Evolutionary conservation across 202 grass and related monocot species (phyloP).

Genomic region (Hordeum pubiflorum): DNA sequence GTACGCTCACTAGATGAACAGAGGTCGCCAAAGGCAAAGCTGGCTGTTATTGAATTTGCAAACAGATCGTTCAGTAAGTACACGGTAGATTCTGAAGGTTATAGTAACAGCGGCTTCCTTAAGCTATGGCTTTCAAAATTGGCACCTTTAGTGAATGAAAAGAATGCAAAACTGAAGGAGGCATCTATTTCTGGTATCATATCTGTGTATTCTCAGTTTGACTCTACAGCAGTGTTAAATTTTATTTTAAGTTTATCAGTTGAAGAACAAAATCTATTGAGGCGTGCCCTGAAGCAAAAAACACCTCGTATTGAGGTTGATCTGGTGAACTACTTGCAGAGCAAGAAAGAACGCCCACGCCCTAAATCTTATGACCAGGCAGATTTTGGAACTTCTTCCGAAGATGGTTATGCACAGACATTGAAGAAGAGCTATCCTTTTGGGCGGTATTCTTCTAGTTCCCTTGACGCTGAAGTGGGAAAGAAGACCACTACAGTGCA

Average conservation of each 20-base stretch:
- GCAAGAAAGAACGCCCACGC: constrained; percentile 86
- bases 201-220: constrained; percentile 93
- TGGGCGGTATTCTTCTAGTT: constrained; percentile 73
- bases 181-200: constrained; percentile 93
- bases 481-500: constrained; percentile 50
- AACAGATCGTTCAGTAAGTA: constrained; percentile 96
- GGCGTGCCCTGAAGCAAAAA: constrained; percentile 89
- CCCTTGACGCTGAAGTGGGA: constrained; percentile 60
- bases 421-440: constrained; percentile 80
- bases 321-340: constrained; percentile 97
- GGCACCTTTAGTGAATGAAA: constrained; percentile 85
- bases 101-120: constrained; percentile 88
- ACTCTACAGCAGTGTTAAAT: constrained; percentile 90
- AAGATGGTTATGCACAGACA: constrained; percentile 67
- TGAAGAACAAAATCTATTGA: constrained; percentile 93
- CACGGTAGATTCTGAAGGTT: constrained; percentile 76
- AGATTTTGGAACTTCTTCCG: constrained; percentile 86
- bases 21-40: constrained; percentile 96
- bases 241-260: constrained; percentile 94
- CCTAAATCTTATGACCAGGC: constrained; percentile 79
- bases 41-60: constrained; percentile 94
- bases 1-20: constrained; percentile 95
- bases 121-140: constrained; percentile 98
- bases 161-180: constrained; percentile 95
- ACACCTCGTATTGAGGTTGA: constrained; percentile 98